phyloP scores from a whole-genome alignment of 2,329 filamentous ascomycete genomes.

The Onygena corvina region DNA sequence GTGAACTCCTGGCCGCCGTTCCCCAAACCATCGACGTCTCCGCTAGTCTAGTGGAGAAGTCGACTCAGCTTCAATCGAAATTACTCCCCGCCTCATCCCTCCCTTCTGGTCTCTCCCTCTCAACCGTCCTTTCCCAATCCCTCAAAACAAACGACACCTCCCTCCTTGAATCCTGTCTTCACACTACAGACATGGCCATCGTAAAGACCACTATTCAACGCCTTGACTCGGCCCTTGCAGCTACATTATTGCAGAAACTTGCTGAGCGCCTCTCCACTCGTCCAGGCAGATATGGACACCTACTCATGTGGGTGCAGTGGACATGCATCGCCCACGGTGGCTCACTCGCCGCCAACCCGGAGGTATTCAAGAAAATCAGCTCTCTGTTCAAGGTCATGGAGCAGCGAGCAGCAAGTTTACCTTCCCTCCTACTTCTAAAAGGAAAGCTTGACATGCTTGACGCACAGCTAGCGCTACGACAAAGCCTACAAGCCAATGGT shows the following conservation, averaged over 20 bases:
- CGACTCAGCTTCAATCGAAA: slow-evolving; percentile 27
- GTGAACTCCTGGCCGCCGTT: slow-evolving; percentile 62
- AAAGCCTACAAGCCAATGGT: slow-evolving; percentile 50
- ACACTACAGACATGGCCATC: slow-evolving; percentile 60
- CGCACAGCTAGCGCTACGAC: slow-evolving; percentile 71
- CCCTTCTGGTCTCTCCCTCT: slow-evolving; percentile 66
- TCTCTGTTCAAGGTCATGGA: slow-evolving; percentile 77
- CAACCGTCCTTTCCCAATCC: slow-evolving; percentile 85
- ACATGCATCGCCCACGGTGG: slow-evolving; percentile 85
- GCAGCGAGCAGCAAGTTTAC: slow-evolving; percentile 69
- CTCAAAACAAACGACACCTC: slow-evolving; percentile 82
- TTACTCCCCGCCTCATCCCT: slow-evolving; percentile 39
- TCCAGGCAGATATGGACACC: slow-evolving; percentile 75
- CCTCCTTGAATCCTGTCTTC: slow-evolving; percentile 84
- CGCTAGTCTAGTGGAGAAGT: slow-evolving; percentile 37
- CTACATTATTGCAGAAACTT: slow-evolving; percentile 65
- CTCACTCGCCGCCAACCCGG: slow-evolving; percentile 74
- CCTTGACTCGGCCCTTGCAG: slow-evolving; percentile 73
- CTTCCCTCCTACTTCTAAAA: slow-evolving; percentile 74
- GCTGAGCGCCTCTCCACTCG: slow-evolving; percentile 76
- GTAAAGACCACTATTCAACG: slow-evolving; percentile 83
- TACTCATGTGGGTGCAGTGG: slow-evolving; percentile 96
- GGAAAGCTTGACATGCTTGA: slow-evolving; percentile 92
- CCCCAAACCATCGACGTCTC: slow-evolving; percentile 64
- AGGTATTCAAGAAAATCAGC: slow-evolving; percentile 63